These are phyloP conservation scores for Verruconis gallopava DNA, from an alignment of 2,329 filamentous ascomycete genomes.

Conservation along the genomic window DNA sequence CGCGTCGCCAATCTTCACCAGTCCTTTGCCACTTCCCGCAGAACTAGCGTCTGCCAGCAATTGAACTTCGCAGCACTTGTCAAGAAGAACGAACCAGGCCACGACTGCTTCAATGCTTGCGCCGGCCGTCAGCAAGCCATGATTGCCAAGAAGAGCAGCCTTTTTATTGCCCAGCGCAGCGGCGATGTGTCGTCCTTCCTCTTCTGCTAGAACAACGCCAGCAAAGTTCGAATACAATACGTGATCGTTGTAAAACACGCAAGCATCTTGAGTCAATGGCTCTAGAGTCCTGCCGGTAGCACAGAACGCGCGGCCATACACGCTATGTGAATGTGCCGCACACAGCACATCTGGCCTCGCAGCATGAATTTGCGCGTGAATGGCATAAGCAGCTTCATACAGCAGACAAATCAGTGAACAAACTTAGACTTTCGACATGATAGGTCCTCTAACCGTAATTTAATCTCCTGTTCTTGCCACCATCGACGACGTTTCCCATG, in stretches of 20 bases:
- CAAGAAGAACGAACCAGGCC: slow-evolving; percentile 26
- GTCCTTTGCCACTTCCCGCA: slow-evolving; percentile 47
- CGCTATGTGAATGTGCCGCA: slow-evolving; percentile 32
- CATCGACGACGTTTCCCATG: slow-evolving; percentile 29
- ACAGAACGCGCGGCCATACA: slow-evolving; percentile 32
- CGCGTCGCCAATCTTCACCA: slow-evolving; percentile 53
- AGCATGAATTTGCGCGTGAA: slow-evolving; percentile 30
- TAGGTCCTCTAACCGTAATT: too few relatives aligned
- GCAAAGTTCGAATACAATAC: slow-evolving; percentile 32
- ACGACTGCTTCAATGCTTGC: slow-evolving; percentile 28
- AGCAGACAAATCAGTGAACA: too few relatives aligned
- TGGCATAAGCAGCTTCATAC: slow-evolving; percentile 35
- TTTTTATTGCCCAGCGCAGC: slow-evolving; percentile 27
- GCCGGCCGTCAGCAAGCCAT: slow-evolving; percentile 33
- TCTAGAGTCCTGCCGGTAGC: slow-evolving; percentile 30
- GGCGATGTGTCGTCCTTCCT: slow-evolving; percentile 34
- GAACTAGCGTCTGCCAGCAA: slow-evolving; percentile 45
- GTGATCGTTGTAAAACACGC: slow-evolving; percentile 24
- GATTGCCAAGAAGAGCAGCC: slow-evolving; percentile 31
- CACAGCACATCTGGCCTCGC: slow-evolving; percentile 32
- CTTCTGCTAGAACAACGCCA: slow-evolving; percentile 31
- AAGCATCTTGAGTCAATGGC: not conserved
- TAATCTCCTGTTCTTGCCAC: too few relatives aligned
- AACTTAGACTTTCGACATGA: too few relatives aligned
- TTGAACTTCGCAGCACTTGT: slow-evolving; percentile 16